phyloP scores from a whole-genome alignment of 2,329 filamentous ascomycete genomes.

The Lachnellula occidentalis region DNA sequence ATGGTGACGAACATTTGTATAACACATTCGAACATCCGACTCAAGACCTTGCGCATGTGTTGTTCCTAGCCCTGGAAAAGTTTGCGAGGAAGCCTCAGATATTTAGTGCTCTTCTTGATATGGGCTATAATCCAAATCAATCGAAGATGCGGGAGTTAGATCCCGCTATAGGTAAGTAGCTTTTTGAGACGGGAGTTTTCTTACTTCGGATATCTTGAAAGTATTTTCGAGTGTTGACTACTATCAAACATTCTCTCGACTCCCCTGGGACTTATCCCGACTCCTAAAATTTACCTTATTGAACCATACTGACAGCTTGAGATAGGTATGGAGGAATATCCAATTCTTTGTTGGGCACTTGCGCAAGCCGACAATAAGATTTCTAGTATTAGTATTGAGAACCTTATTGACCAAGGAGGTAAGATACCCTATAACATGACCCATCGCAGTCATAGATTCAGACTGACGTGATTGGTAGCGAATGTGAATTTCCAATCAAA shows the following conservation, averaged over 20 bases:
- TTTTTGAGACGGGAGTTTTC: no score
- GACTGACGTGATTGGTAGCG: conserved; percentile 8
- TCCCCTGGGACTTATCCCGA: no score
- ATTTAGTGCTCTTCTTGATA: conserved; percentile 47
- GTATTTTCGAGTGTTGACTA: no score
- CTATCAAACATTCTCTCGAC: no score
- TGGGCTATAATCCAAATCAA: conserved; percentile 44
- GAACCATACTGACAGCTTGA: not conserved
- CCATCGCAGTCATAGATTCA: not conserved
- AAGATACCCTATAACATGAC: conserved; percentile 3
- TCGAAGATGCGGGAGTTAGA: conserved; percentile 2
- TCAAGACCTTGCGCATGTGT: conserved; percentile 38
- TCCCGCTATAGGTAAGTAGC: not conserved
- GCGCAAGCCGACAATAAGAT: conserved; percentile 60
- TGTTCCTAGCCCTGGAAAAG: conserved; percentile 47
- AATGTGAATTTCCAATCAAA: conserved; percentile 12
- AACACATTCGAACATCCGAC: conserved; percentile 46
- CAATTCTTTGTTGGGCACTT: conserved; percentile 56
- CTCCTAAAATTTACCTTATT: no score
- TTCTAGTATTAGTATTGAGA: conserved; percentile 51
- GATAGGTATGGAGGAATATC: conserved; percentile 42
- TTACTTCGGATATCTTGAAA: no score
- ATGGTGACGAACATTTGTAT: conserved; percentile 38
- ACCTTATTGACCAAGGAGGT: conserved; percentile 45
- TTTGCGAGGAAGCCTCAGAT: conserved; percentile 51